phyloP scores from a whole-genome alignment of 116 monocot species.

The Thalassia testudinum region DNA sequence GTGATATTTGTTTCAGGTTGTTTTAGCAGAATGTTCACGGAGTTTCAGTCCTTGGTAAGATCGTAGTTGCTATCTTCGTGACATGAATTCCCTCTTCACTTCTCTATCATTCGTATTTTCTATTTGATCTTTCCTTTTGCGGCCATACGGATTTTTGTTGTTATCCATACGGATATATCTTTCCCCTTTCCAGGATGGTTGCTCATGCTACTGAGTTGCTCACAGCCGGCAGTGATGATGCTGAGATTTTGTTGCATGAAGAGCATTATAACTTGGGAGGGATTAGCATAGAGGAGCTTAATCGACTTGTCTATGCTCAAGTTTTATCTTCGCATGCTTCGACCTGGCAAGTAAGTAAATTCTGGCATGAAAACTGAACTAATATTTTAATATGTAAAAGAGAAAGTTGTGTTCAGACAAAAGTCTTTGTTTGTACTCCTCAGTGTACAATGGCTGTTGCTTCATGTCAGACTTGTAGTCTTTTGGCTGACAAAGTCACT shows the following conservation, averaged over 20 bases:
- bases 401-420: no score
- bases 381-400: no score
- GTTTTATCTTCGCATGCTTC: conserved; percentile 78
- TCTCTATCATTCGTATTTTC: neutral
- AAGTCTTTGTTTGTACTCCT: no score
- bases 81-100: neutral
- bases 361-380: no score
- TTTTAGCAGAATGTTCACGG: conserved; percentile 81
- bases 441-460: no score
- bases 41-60: conserved; percentile 86
- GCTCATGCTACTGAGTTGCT: conserved; percentile 78
- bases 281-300: conserved; percentile 79
- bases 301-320: conserved; percentile 86
- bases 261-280: conserved; percentile 83
- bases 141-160: neutral
- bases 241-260: conserved; percentile 60
- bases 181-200: no score
- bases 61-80: neutral
- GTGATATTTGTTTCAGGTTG: conserved; percentile 41
- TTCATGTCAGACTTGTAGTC: no score
- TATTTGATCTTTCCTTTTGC: neutral
- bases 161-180: no score
- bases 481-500: no score
- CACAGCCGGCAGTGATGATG: conserved; percentile 46
- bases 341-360: conserved; percentile 78